phyloP scores from a whole-genome alignment of 768 basidiomycete genomes.

The Lactarius vividus region DNA sequence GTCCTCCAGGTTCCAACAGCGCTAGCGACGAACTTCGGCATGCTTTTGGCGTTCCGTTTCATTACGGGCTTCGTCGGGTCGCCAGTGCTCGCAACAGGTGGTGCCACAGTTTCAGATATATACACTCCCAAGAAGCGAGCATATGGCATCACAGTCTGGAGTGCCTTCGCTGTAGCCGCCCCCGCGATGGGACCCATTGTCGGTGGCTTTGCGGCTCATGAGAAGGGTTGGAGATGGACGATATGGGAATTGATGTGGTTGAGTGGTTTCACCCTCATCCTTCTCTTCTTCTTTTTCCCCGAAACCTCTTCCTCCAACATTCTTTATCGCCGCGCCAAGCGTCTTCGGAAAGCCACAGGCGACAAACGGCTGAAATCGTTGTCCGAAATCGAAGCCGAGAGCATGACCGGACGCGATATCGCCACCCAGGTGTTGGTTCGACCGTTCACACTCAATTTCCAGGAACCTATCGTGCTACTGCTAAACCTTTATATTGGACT shows the following conservation, averaged over 20 bases:
- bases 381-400: constrained; percentile 32
- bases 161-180: constrained; percentile 31
- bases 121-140: constrained; percentile 30
- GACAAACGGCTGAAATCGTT: constrained; percentile 32
- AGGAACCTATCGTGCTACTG: constrained; percentile 35
- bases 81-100: constrained; percentile 37
- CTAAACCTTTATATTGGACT: constrained; percentile 37
- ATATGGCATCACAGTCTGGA: constrained; percentile 32
- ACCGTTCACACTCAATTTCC: constrained; percentile 35
- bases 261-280: constrained; percentile 30
- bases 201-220: constrained; percentile 37
- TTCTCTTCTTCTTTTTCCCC: constrained; percentile 36
- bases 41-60: constrained; percentile 38
- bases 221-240: constrained; percentile 37
- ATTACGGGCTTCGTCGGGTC: constrained; percentile 38
- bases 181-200: constrained; percentile 37
- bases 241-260: constrained; percentile 38
- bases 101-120: constrained; percentile 32
- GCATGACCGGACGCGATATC: constrained; percentile 29
- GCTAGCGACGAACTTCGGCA: constrained; percentile 33
- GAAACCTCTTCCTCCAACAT: constrained; percentile 36
- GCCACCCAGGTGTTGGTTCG: constrained; percentile 32
- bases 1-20: constrained; percentile 37
- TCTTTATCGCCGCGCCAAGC: constrained; percentile 34
- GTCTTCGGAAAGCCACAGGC: constrained; percentile 35